Evolutionary conservation across 768 basidiomycete genomes (phyloP).

Genomic region (Termitomyces sp.): DNA sequence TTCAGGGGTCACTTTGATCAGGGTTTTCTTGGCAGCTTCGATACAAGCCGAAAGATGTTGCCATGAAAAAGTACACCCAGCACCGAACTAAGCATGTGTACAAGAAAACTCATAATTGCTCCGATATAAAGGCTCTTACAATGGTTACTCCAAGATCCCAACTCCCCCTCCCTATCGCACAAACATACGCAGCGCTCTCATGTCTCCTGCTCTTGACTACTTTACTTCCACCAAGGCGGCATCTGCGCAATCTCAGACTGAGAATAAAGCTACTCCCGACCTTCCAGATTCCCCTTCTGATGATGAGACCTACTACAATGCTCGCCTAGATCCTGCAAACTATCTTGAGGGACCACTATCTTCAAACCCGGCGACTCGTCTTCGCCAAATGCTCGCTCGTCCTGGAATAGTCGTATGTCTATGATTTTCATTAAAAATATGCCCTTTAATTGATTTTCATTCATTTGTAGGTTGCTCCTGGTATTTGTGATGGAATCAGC

Average conservation of each 20-base stretch:
- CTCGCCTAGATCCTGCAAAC: slow-evolving; percentile 64
- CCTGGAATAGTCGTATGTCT: slow-evolving; percentile 71
- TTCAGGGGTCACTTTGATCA: not conserved
- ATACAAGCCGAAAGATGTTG: not conserved
- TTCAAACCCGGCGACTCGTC: slow-evolving; percentile 60
- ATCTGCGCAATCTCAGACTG: slow-evolving; percentile 2
- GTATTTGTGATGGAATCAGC: slow-evolving; percentile 76
- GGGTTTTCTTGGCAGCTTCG: not conserved
- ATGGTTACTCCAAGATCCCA: not conserved
- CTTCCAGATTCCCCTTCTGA: not conserved
- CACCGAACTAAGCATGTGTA: not conserved
- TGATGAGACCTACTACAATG: slow-evolving; percentile 46
- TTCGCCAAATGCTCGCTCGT: slow-evolving; percentile 63
- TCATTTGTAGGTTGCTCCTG: slow-evolving; percentile 57
- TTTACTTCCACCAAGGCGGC: slow-evolving; percentile 12
- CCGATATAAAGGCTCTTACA: not conserved
- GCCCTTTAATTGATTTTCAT: not conserved
- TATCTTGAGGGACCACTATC: slow-evolving; percentile 67
- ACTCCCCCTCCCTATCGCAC: not conserved
- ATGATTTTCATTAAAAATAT: not conserved
- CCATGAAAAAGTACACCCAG: not conserved
- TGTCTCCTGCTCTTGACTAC: slow-evolving; percentile 19
- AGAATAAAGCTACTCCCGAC: not conserved
- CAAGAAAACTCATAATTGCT: not conserved
- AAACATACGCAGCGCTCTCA: not conserved